A percentile compares a stretch with the other conserved stretches of the same genome.
Conservation (phyloP, 345 rosid species). For the Gossypium turneri region DNA sequence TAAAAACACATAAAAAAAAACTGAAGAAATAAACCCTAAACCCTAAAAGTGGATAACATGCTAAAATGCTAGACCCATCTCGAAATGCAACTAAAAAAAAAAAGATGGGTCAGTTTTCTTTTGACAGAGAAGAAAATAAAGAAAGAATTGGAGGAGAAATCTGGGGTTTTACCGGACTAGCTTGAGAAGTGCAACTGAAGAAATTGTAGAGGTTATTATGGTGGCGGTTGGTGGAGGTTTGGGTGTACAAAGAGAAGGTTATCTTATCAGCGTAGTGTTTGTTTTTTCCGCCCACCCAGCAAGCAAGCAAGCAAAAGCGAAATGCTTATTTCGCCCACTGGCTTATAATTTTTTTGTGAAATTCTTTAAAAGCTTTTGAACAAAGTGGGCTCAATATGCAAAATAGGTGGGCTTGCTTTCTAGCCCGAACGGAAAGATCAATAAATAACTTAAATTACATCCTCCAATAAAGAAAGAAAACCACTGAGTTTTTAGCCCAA, state of each 20-base stretch:
- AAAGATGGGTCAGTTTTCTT: background rate
- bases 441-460: no score
- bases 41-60: background rate
- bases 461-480: no score
- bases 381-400: background rate
- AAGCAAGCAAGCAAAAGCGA: background rate
- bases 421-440: no score
- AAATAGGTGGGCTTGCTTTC: no score
- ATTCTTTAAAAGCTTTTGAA: background rate
- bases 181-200: background rate
- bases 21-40: constrained; percentile 12
- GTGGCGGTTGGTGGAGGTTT: background rate
- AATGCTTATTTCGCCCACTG: background rate
- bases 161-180: background rate
- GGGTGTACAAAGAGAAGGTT: background rate
- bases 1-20: background rate
- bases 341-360: no score
- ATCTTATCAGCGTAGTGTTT: background rate
- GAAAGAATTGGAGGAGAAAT: background rate
- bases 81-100: background rate
- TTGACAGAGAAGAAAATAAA: background rate
- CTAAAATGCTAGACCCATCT: background rate
- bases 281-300: constrained; percentile 7
- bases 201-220: background rate
- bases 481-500: no score